Conservation (phyloP, 1,139 yeast genomes). For the Casaregolazyma suthepensis region DNA sequence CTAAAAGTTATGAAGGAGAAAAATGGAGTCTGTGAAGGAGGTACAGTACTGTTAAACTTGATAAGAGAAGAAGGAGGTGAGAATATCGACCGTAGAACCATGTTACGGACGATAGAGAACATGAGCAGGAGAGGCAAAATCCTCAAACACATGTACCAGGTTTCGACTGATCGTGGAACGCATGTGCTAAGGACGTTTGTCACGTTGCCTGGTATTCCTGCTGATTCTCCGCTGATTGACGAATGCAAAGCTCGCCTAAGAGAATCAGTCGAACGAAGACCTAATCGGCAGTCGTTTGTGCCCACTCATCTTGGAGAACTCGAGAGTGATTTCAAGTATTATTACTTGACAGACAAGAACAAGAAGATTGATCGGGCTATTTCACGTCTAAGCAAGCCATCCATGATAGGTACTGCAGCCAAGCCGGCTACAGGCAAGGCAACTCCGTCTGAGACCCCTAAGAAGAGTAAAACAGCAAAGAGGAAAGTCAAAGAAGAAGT, state of each 20-base stretch:
- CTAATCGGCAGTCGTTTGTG: not conserved
- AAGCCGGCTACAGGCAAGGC: not conserved
- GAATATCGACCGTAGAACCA: constrained; percentile 32
- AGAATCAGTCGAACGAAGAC: constrained; percentile 1
- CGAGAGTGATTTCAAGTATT: constrained; percentile 7
- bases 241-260: constrained; percentile 17
- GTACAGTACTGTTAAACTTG: constrained; percentile 22
- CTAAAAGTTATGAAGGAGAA: constrained; percentile 28
- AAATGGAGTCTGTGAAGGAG: constrained; percentile 33
- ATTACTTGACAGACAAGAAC: constrained; percentile 6
- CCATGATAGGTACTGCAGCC: not conserved
- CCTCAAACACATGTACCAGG: constrained; percentile 17
- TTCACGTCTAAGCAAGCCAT: constrained; percentile 2
- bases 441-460: not conserved
- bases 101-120: constrained; percentile 23
- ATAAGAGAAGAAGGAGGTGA: constrained; percentile 24
- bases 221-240: constrained; percentile 20
- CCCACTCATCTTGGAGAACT: not conserved
- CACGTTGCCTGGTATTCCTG: constrained; percentile 17
- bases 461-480: not conserved
- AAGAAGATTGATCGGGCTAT: constrained; percentile 1
- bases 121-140: constrained; percentile 25
- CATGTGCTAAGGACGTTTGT: constrained; percentile 18
- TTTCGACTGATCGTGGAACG: constrained; percentile 17
- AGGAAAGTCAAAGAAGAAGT: not conserved